Percentiles rank a stretch among this genome's conserved stretches.
Evolutionary conservation across 2,329 filamentous ascomycete species (phyloP).

Genomic region (Colletotrichum magnum): DNA sequence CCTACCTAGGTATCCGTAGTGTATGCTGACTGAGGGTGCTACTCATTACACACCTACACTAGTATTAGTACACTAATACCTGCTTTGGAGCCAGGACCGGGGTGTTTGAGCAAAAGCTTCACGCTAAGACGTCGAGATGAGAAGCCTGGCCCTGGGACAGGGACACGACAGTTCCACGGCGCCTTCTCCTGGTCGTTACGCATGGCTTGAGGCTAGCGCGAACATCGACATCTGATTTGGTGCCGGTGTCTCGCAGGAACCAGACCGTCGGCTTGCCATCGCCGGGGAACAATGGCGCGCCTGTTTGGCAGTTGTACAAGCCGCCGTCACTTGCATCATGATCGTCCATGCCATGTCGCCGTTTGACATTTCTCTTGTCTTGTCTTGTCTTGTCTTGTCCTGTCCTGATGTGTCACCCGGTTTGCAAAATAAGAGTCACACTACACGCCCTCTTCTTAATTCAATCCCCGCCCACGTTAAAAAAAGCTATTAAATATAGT

Average conservation of each 20-base stretch:
- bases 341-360: conserved; percentile 15
- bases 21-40: no score
- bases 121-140: conserved; percentile 13
- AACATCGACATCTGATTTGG: conserved; percentile 6
- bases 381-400: neutral
- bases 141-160: neutral
- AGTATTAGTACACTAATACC: no score
- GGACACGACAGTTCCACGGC: conserved; percentile 9
- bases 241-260: conserved; percentile 28
- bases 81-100: conserved; percentile 2
- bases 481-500: no score
- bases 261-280: conserved; percentile 25
- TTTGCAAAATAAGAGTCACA: no score
- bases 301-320: conserved; percentile 30
- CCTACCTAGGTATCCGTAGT: no score
- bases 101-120: conserved; percentile 31
- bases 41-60: no score
- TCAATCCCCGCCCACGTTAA: no score
- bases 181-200: conserved; percentile 37
- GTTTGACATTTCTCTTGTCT: conserved; percentile 15
- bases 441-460: no score
- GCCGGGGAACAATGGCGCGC: conserved; percentile 27
- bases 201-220: conserved; percentile 32
- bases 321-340: conserved; percentile 35
- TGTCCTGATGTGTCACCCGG: no score